Conservation (phyloP, 352 stramenopile species). For the Phytophthora ohioensis region DNA sequence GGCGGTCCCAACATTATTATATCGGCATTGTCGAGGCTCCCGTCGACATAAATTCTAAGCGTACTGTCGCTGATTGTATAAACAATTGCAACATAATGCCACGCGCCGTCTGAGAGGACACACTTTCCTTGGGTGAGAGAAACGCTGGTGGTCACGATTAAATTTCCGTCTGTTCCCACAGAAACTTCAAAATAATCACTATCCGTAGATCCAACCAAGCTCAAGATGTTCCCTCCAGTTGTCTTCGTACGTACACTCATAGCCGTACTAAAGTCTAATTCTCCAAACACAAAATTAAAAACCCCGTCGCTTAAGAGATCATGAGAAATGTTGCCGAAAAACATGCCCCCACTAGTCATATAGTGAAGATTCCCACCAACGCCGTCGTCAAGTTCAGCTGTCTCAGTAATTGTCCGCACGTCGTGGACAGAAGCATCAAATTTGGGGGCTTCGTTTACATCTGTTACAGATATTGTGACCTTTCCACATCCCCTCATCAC, state of each 20-base stretch:
- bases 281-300: constrained; percentile 50
- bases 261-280: constrained; percentile 55
- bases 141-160: constrained; percentile 8
- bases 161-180: constrained; percentile 16
- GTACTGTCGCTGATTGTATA: constrained; percentile 20
- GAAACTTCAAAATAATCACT: constrained; percentile 30
- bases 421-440: constrained; percentile 19
- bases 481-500: constrained; percentile 58
- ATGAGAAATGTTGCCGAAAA: constrained; percentile 32
- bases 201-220: background rate
- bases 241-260: constrained; percentile 35
- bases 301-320: constrained; percentile 4
- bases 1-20: background rate
- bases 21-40: constrained; percentile 9
- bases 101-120: constrained; percentile 20
- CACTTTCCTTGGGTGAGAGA: background rate
- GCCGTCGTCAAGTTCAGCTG: constrained; percentile 25
- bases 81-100: constrained; percentile 36
- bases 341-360: constrained; percentile 22
- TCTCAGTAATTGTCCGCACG: constrained; percentile 9
- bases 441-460: constrained; percentile 54
- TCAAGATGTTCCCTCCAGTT: constrained; percentile 23
- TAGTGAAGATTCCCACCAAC: constrained; percentile 20
- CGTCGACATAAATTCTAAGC: constrained; percentile 30
- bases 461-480: constrained; percentile 43